phyloP scores from a whole-genome alignment of 108 stramenopile species.

The Tribonema minus region DNA sequence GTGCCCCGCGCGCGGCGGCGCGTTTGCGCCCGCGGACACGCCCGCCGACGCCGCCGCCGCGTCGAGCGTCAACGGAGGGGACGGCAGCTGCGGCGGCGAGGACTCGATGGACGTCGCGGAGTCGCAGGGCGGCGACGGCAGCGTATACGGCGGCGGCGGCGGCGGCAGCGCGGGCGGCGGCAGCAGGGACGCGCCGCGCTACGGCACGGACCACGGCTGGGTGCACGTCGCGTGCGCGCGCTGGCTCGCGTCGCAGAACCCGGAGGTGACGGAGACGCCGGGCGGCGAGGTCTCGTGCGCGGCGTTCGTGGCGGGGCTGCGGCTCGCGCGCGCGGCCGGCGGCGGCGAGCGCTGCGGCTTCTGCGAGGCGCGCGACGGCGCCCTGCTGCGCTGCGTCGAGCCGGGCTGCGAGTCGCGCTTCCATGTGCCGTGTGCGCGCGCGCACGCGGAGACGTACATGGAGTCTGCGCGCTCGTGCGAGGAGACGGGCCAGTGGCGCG shows the following conservation, averaged over 20 bases:
- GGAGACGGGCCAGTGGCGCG: no score
- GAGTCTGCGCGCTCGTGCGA: no score
- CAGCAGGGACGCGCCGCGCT: neutral
- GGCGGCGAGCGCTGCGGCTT: conserved; percentile 10
- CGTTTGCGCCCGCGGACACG: neutral
- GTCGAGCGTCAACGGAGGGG: no score
- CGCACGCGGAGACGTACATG: no score
- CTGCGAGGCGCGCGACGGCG: conserved; percentile 51
- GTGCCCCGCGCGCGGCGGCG: conserved; percentile 19
- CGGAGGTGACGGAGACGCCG: conserved; percentile 54
- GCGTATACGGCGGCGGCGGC: no score
- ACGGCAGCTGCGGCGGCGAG: no score
- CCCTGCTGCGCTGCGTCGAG: conserved; percentile 32
- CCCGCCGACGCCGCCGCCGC: neutral
- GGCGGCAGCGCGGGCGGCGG: no score
- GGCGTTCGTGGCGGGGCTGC: conserved; percentile 56
- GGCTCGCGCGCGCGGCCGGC: conserved; percentile 61
- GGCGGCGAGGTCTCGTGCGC: conserved; percentile 27
- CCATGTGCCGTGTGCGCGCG: no score
- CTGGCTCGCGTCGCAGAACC: neutral
- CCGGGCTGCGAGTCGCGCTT: no score
- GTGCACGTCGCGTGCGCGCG: neutral
- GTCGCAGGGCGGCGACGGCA: no score
- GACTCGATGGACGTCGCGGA: no score
- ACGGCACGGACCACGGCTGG: neutral